Evolutionary conservation across 352 stramenopile genomes (phyloP), one percentile per base, ranked within the genome.

Genomic region (Thalassiosira oceanica): DNA sequence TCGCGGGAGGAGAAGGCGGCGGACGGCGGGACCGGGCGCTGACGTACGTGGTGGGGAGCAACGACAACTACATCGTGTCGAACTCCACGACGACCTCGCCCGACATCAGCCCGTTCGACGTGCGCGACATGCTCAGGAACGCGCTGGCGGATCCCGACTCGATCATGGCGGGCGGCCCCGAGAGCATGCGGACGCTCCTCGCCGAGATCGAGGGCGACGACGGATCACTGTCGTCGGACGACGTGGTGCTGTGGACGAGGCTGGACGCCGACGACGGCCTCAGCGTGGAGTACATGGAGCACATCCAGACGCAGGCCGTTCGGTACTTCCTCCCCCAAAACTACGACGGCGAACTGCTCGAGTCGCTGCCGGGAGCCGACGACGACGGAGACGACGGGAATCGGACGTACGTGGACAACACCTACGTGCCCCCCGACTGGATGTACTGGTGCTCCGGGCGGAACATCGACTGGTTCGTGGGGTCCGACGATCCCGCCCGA

Each of bases 181-280:
- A 35, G 15, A 45, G 28, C 26, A 31, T 66, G n/a, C 45, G 62
- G 43, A 39, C 21, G 8, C 27, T 67, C 15, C 42, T 66, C 13
- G 24, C 63, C 46, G 31, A 37, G 7, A n/a, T 37, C 31, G n/a
- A 8, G 7, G 31, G 31, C 31, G n/a, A 13, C 31, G 56, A 57
- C 11, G 43, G 62, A 27, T 50, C 36, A 8, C 50, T 41, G 23
- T 26, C 46, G 29, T 42, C 52, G 20, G 44, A 75, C 13, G 53
- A 73, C 53, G 28, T 75, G 2, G 46, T 90, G 0, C 37, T 87
- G 13, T 83, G 85, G 73, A 90, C 83, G n/a, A 62, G 83, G 58
- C 54, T 90, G 13, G 83, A 90, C 74, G 76, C 76, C 3, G 83
- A 90, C 61, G 83, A 90, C 68, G 83, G 83, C 46, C 62, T 90